Evolutionary conservation across 768 basidiomycete genomes (phyloP).

Genomic region (Kwoniella sp.): DNA sequence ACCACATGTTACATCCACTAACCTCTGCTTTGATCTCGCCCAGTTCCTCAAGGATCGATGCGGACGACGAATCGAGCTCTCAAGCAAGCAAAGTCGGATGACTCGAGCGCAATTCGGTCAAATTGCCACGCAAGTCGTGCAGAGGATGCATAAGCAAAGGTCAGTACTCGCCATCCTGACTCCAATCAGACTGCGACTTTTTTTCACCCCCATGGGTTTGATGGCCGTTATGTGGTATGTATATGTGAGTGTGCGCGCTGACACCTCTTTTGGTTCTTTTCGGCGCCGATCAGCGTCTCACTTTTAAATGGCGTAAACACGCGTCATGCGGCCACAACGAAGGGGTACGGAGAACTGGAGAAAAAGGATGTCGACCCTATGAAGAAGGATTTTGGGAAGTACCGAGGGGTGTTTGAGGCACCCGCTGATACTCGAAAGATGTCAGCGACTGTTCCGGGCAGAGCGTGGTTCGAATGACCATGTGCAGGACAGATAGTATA

Average conservation of each 20-base stretch:
- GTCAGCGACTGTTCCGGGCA: too few relatives aligned
- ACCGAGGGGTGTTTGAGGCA: neutral
- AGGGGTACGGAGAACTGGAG: neutral
- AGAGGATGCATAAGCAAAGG: conserved; percentile 8
- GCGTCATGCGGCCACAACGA: neutral
- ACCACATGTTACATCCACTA: too few relatives aligned
- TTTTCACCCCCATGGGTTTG: too few relatives aligned
- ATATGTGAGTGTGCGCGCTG: too few relatives aligned
- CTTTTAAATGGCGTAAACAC: neutral
- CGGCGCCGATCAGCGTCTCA: neutral
- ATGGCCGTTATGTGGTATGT: too few relatives aligned
- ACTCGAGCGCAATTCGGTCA: neutral
- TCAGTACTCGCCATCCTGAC: neutral
- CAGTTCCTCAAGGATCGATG: neutral
- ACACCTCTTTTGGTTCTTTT: neutral
- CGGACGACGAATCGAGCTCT: neutral
- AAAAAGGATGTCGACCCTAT: neutral
- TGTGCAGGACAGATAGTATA: too few relatives aligned
- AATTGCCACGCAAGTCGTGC: neutral
- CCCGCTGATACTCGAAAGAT: neutral
- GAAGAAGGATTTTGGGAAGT: neutral
- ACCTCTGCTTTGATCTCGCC: too few relatives aligned
- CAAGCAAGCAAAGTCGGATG: conserved; percentile 2
- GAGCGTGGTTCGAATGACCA: too few relatives aligned
- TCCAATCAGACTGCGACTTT: too few relatives aligned